These are phyloP conservation scores for Paraurostyla sp. DNA, from an alignment of 73 alveolate genomes.

Conservation along the genomic window DNA sequence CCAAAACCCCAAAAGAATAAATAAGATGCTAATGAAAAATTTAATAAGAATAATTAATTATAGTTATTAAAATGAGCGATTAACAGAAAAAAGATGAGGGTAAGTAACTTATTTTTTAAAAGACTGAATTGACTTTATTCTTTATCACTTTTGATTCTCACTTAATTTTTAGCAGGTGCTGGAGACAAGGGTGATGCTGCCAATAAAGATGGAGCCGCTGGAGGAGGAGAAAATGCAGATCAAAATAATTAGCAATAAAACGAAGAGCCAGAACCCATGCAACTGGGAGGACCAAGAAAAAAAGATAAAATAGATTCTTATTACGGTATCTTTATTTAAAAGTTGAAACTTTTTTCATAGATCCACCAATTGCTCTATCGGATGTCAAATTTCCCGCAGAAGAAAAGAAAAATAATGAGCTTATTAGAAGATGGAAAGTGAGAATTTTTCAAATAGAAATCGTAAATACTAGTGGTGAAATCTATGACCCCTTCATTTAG, in stretches of 20 bases:
- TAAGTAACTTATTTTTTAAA: background rate
- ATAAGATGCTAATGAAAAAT: too few relatives aligned
- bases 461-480: conserved; percentile 3
- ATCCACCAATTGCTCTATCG: conserved; percentile 58
- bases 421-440: conserved; percentile 69
- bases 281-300: background rate
- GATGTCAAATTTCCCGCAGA: background rate
- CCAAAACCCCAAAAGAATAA: too few relatives aligned
- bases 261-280: conserved; percentile 11
- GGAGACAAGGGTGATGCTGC: background rate
- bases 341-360: background rate
- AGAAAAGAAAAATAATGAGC: conserved; percentile 49
- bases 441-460: conserved; percentile 57
- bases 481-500: conserved; percentile 63
- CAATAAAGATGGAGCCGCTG: background rate
- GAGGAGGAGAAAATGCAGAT: background rate
- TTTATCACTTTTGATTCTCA: background rate
- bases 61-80: conserved; percentile 19
- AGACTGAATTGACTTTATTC: background rate
- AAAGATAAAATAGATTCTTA: conserved; percentile 20
- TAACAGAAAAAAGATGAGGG: background rate
- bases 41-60: too few relatives aligned
- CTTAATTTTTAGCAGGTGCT: background rate
- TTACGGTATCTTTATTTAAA: conserved; percentile 20
- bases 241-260: background rate